These are phyloP conservation scores for Aspergillus sojae DNA, from an alignment of 2,329 filamentous ascomycete genomes.

Conservation along the genomic window DNA sequence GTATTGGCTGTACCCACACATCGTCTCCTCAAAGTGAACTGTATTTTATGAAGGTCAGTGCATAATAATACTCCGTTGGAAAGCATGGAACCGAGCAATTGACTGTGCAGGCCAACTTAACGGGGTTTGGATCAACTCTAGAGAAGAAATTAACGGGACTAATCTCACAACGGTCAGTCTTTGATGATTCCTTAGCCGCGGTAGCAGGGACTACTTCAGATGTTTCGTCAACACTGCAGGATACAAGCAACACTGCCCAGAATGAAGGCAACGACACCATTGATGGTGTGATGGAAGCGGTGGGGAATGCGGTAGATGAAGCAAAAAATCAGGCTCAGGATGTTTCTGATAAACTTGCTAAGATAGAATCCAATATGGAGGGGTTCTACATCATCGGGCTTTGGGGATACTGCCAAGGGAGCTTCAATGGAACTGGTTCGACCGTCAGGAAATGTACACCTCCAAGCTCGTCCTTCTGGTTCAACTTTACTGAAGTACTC, in stretches of 20 bases:
- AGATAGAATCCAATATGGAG: not conserved
- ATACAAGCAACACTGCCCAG: not conserved
- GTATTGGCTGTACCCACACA: not conserved
- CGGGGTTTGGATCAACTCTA: not conserved
- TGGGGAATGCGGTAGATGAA: not conserved
- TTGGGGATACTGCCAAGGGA: slow-evolving; percentile 2
- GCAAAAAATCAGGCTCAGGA: not conserved
- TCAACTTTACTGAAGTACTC: slow-evolving; percentile 2
- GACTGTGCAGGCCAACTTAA: not conserved
- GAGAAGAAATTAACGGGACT: not conserved
- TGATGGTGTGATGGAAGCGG: not conserved
- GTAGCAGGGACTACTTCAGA: not conserved
- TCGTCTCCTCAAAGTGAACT: not conserved
- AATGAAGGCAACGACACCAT: not conserved
- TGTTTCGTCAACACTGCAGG: not conserved
- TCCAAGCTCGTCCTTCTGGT: not conserved
- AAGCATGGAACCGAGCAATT: not conserved
- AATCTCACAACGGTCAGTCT: not conserved
- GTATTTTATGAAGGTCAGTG: not conserved
- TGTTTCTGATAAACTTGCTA: not conserved
- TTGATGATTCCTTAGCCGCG: not conserved
- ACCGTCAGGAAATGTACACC: not conserved
- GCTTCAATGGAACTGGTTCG: not conserved
- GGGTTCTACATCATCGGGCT: not conserved
- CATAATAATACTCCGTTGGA: not conserved